Base-by-base conservation (phyloP, 2,329 filamentous ascomycete genomes). In the Thielaviopsis ethacetica region DNA sequence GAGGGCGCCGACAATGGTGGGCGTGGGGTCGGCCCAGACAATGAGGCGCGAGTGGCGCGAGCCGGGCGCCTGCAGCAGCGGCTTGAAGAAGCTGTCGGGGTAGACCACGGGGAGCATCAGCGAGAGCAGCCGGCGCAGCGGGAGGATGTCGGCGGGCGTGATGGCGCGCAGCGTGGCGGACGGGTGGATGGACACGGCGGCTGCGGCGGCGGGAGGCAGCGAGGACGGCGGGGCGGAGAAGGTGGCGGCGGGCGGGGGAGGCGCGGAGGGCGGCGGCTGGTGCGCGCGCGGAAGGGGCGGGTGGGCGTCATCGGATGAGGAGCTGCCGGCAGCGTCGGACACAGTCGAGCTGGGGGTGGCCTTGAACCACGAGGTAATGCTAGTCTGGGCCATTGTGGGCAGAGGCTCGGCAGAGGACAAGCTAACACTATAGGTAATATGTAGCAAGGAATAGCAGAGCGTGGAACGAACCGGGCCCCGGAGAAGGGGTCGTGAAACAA, bases 91-190 rank as follows among this genome's bases (percentile, higher is more conserved):
- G 54, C 74, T 73, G 67, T 85, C 82, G 2, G 80, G 76, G 67
- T 85, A 86, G 67, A 73, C 72, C 61, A 85, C 79, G 55, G 79
- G 80, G 1, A 86, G 78, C 57, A 85, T 76, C 56, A 85, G 76
- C 52, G 79, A 72, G 69, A 84, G 84, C 68, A 86, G 83, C 64
- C 82, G 78, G 47, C 79, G 80, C 5, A 86, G 73, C 52, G 79
- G 74, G 59, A 77, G 71, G 59, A 84, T 69, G 68, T 85, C 80
- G 53, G 71, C 65, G 52, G 73, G 68, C 1, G 71, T 69, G 57
- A 83, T 70, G 57, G 72, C 71, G 5, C 76, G 74, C 65, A 85
- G 79, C 60, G 70, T 69, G 21, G 80, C 79, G 66, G 79, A 73
- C 15, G 69, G 69, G 69, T 75, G 66, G 64, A 76, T 56, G 66